Conservation (phyloP, 805 yeast genomes). For the Saccharomyces jurei region DNA sequence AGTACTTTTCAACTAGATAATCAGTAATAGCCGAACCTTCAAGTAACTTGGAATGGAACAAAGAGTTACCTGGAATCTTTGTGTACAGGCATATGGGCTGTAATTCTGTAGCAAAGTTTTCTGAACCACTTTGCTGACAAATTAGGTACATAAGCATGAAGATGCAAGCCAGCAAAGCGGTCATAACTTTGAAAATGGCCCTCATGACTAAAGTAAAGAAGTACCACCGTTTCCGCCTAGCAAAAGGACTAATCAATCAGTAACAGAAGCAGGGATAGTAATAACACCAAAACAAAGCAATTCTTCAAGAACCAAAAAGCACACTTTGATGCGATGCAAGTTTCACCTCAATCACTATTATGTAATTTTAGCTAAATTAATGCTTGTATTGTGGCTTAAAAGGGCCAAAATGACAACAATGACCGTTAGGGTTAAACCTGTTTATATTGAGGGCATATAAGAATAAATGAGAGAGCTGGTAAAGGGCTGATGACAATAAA, state of each 20-base stretch:
- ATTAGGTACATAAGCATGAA: background rate
- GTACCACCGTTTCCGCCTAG: background rate
- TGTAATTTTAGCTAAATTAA: background rate
- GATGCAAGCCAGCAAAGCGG: background rate
- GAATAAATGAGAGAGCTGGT: background rate
- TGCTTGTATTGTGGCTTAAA: background rate
- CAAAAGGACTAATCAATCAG: background rate
- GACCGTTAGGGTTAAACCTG: background rate
- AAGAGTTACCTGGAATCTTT: background rate
- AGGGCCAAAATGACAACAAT: background rate
- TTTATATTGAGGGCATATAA: background rate
- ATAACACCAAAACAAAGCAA: background rate
- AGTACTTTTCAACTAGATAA: background rate
- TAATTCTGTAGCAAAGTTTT: background rate
- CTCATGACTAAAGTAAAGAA: background rate
- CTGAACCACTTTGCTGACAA: background rate
- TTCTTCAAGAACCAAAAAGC: background rate
- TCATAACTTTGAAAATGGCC: background rate
- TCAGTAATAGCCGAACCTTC: background rate
- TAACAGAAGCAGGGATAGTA: background rate
- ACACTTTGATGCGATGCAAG: background rate
- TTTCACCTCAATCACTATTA: background rate
- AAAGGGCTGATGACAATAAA: background rate
- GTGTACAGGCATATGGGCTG: background rate
- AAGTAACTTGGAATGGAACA: background rate